phyloP scores from a whole-genome alignment of 345 rosid genomes.

The Laguncularia racemosa region DNA sequence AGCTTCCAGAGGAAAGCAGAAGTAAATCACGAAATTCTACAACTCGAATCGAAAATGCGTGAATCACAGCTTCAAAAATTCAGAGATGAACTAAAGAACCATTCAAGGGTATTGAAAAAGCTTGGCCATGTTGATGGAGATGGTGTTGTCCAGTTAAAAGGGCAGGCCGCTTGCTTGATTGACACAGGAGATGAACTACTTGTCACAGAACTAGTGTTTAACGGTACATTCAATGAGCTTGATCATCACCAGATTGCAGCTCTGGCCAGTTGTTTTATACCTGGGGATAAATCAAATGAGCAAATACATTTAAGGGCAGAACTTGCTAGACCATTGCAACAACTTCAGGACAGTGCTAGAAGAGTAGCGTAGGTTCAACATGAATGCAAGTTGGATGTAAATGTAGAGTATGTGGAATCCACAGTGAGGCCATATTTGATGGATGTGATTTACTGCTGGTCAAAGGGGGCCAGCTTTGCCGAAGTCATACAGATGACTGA shows the following conservation, averaged over 20 bases:
- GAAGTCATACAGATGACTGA: slow-evolving; percentile 96
- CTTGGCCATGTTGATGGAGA: slow-evolving; percentile 90
- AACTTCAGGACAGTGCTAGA: slow-evolving; percentile 94
- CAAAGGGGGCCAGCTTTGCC: slow-evolving; percentile 89
- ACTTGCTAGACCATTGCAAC: slow-evolving; percentile 86
- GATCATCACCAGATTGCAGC: slow-evolving; percentile 98
- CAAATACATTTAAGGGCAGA: slow-evolving; percentile 80
- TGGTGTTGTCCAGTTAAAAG: slow-evolving; percentile 84
- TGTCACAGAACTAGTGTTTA: slow-evolving; percentile 96
- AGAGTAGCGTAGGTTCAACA: slow-evolving; percentile 95
- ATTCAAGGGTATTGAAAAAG: slow-evolving; percentile 84
- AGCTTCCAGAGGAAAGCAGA: no score
- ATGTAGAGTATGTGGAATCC: slow-evolving; percentile 91
- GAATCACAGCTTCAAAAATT: no score
- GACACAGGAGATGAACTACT: slow-evolving; percentile 99
- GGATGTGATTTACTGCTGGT: slow-evolving; percentile 98
- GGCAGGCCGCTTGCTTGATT: slow-evolving; percentile 97
- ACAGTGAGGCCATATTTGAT: slow-evolving; percentile 86
- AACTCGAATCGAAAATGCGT: no score
- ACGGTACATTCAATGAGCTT: slow-evolving; percentile 96
- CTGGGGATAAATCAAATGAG: slow-evolving; percentile 89
- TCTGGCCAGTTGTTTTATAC: slow-evolving; percentile 98
- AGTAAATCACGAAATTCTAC: no score
- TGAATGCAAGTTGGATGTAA: slow-evolving; percentile 89
- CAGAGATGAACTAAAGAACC: slow-evolving; percentile 16